Evolutionary conservation across 768 basidiomycete genomes (phyloP).

Genomic region (Chalciporus chontae): DNA sequence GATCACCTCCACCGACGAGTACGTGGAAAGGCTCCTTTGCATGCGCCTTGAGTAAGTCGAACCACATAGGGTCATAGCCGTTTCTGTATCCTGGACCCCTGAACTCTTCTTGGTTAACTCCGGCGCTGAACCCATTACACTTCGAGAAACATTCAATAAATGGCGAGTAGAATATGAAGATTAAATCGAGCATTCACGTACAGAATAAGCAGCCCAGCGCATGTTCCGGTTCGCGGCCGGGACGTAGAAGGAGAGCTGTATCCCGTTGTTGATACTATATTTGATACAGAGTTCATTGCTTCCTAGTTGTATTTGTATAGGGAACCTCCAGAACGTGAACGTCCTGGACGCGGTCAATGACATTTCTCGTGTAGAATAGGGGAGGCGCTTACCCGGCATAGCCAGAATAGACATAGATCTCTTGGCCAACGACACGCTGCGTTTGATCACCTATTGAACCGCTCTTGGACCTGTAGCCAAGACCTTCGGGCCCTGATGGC

Average conservation of each 20-base stretch:
- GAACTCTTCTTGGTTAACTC: conserved; percentile 87
- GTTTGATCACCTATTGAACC: conserved; percentile 29
- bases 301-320: conserved; percentile 74
- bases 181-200: conserved; percentile 32
- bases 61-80: conserved; percentile 92
- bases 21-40: conserved; percentile 77
- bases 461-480: conserved; percentile 18
- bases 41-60: conserved; percentile 85
- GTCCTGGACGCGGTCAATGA: conserved; percentile 44
- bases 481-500: conserved; percentile 1
- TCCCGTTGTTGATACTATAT: conserved; percentile 82
- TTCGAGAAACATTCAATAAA: conserved; percentile 23
- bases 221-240: conserved; percentile 81
- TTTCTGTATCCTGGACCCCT: conserved; percentile 73
- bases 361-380: not conserved
- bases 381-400: conserved; percentile 44
- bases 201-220: conserved; percentile 88
- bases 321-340: conserved; percentile 93
- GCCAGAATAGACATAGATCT: conserved; percentile 68
- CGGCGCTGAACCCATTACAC: conserved; percentile 89
- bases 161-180: not conserved
- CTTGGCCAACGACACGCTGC: conserved; percentile 54
- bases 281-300: conserved; percentile 68
- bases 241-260: conserved; percentile 75
- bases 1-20: conserved; percentile 93